phyloP scores from a whole-genome alignment of 257 asterid genomes.

The Hygrophila difformis region DNA sequence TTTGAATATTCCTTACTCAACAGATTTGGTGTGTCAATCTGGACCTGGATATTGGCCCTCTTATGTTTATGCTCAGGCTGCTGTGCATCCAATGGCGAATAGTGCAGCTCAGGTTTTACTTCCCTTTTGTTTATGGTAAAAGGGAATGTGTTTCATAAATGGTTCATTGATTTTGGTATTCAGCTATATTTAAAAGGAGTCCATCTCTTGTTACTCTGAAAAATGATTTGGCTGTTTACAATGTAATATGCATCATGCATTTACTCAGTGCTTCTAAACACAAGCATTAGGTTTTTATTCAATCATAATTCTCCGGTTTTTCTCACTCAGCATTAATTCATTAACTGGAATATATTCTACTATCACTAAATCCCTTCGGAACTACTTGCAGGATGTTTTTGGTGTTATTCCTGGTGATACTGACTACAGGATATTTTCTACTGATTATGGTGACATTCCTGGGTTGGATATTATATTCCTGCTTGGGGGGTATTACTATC shows the following conservation, averaged over 20 bases:
- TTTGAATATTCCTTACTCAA: constrained; percentile 21
- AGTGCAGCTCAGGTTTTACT: constrained; percentile 93
- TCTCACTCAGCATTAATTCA: no score
- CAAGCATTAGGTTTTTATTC: no score
- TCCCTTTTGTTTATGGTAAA: constrained; percentile 13
- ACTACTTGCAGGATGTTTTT: constrained; percentile 70
- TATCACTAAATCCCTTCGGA: constrained; percentile 1
- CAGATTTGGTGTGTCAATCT: constrained; percentile 97
- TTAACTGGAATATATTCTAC: no score
- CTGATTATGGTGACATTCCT: constrained; percentile 89
- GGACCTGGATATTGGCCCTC: constrained; percentile 99
- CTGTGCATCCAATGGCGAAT: constrained; percentile 87
- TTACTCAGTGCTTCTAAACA: background rate
- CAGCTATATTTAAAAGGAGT: background rate
- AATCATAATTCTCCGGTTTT: no score
- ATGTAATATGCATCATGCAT: background rate
- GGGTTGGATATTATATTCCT: constrained; percentile 96
- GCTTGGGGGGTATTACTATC: constrained; percentile 93
- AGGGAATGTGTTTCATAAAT: background rate
- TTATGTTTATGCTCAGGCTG: constrained; percentile 73
- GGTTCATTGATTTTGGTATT: background rate
- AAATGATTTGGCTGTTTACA: background rate
- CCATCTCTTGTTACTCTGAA: constrained; percentile 1
- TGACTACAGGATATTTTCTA: constrained; percentile 90
- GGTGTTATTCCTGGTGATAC: constrained; percentile 95